A percentile compares a stretch with the other conserved stretches of the same genome.
Evolutionary conservation across 2,329 filamentous ascomycete species (phyloP).

Genomic region (Trichoderma polysporum): DNA sequence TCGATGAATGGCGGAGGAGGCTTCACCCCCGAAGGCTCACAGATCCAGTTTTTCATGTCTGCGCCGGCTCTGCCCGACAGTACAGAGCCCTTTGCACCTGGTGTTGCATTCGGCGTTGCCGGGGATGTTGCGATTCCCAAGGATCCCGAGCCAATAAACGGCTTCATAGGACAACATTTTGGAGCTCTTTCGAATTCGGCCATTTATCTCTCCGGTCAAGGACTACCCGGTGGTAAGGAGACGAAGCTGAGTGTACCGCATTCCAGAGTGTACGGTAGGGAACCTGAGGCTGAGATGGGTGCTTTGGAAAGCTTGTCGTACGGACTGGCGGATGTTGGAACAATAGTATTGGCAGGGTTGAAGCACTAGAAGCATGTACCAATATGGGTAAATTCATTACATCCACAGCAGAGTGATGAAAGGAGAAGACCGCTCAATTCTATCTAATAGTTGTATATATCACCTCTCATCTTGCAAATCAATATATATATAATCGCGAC

Average conservation of each 20-base stretch:
- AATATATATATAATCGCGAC: not conserved
- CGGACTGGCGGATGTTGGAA: slow-evolving; percentile 22
- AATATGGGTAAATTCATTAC: not conserved
- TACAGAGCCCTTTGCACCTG: slow-evolving; percentile 23
- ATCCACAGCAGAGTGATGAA: not conserved
- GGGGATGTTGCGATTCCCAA: slow-evolving; percentile 18
- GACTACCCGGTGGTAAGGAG: slow-evolving; percentile 22
- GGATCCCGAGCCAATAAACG: not conserved
- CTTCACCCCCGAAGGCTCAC: slow-evolving; percentile 62
- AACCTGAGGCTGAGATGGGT: not conserved
- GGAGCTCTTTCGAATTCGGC: slow-evolving; percentile 63
- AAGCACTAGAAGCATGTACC: not conserved
- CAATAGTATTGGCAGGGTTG: slow-evolving; percentile 14
- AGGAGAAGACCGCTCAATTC: not conserved
- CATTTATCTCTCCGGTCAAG: slow-evolving; percentile 47
- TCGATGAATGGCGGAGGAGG: slow-evolving; percentile 46
- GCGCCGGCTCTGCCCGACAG: slow-evolving; percentile 30
- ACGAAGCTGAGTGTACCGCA: slow-evolving; percentile 39
- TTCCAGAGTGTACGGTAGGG: slow-evolving; percentile 31
- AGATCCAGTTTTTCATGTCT: slow-evolving; percentile 64
- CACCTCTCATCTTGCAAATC: not conserved
- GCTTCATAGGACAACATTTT: slow-evolving; percentile 49
- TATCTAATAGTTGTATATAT: slow-evolving; percentile 8
- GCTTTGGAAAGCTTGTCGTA: slow-evolving; percentile 12
- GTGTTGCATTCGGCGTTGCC: slow-evolving; percentile 38